phyloP scores from a whole-genome alignment of 2,329 filamentous ascomycete species.

The Alternaria infectoria region DNA sequence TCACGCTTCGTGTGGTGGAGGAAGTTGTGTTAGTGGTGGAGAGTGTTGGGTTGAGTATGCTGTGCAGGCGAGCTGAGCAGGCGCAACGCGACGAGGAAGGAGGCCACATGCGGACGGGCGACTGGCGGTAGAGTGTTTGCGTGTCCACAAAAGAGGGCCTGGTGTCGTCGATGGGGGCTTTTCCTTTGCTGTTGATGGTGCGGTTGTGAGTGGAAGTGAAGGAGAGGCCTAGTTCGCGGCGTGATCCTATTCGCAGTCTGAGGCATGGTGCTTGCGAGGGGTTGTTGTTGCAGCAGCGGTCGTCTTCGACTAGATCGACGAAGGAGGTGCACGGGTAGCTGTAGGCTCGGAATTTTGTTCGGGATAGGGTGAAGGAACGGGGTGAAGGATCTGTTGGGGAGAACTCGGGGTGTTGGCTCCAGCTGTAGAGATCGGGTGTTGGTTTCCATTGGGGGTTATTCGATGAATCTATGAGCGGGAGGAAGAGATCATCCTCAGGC shows the following conservation, averaged over 20 bases:
- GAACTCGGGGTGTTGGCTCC: conserved; percentile 56
- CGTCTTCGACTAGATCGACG: conserved; percentile 65
- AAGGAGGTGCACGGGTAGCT: conserved; percentile 61
- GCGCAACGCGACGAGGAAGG: conserved; percentile 32
- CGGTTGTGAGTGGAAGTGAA: neutral
- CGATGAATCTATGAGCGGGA: conserved; percentile 30
- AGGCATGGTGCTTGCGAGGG: conserved; percentile 46
- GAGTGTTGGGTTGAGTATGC: conserved; percentile 40
- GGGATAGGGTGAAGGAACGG: conserved; percentile 58
- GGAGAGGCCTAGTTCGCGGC: conserved; percentile 45
- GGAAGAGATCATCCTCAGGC: conserved; percentile 39
- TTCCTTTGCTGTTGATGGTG: conserved; percentile 4
- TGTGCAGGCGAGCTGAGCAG: conserved; percentile 39
- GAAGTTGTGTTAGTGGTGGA: conserved; percentile 1
- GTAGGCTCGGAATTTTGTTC: conserved; percentile 64
- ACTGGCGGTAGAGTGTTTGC: conserved; percentile 33
- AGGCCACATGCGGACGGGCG: conserved; percentile 45
- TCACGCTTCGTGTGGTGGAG: conserved; percentile 25
- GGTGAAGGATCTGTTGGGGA: conserved; percentile 54
- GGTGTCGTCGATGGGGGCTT: conserved; percentile 4
- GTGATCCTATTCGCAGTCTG: conserved; percentile 59
- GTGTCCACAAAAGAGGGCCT: conserved; percentile 13
- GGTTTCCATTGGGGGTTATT: conserved; percentile 50
- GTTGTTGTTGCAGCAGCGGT: conserved; percentile 44
- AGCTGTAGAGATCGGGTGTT: conserved; percentile 48